Base-by-base conservation (phyloP, 345 rosid species). In the Raphanus sativus region DNA sequence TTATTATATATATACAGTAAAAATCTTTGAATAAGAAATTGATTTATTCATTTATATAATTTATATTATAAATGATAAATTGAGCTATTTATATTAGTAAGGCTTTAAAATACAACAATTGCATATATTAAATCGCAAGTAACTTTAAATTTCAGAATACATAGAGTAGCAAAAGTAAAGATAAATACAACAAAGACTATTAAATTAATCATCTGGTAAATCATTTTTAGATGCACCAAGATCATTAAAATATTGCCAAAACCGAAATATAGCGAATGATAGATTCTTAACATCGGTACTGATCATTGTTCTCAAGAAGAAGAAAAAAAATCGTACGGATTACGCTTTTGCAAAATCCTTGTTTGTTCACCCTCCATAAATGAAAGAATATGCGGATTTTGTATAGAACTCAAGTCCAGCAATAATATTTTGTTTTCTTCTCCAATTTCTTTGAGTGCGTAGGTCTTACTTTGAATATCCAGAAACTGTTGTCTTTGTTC, bases 401-500 rank as follows among this genome's bases (percentile, higher is more conserved):
- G 16, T 60, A 60, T 61, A 29, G 36, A 61, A 28, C 21, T 59
- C 15, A 59, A 26, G 8, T 59, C 33, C n/a, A 0, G 8, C 29
- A 59, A 11, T 11, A 61, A 29, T 2, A 61, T 12, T 11, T 13
- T 61, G 4, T 61, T 61, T 29, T 28, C 65, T 29, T 61, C 36
- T 32, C 7, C 13, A 12, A 28, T 0, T 61, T 60, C 36, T 28
- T 28, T 29, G 0, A 29, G 17, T 5, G 4, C 17, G 8, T 13
- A 29, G 5, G 6, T 60, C 3, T 60, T 60, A 12, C 0, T 61
- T 73, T 81, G 82, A 79, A 91, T 85, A 65, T 89, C 94, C 88
- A 60, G 64, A 89, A 90, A 65, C 82, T 85, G 73, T 87, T 89
- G 75, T 86, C 0, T 28, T 28, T 28, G 65, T 28, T 4, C 17